Conservation (phyloP, 2,329 filamentous ascomycete genomes). For the Fusarium siculi region DNA sequence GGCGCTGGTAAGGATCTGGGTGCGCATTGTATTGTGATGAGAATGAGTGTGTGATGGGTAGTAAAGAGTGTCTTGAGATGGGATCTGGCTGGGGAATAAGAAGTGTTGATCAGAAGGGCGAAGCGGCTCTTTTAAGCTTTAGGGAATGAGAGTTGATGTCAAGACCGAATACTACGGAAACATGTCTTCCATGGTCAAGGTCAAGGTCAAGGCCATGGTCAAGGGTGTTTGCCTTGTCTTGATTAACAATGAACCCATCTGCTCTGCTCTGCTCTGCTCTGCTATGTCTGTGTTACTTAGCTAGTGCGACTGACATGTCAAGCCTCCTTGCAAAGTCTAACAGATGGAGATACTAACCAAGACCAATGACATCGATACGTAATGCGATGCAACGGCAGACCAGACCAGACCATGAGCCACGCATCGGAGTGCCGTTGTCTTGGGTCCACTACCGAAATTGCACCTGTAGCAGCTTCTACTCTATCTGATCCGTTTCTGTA, state of each 20-base stretch:
- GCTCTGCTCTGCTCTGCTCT: background rate
- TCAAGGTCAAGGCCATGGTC: background rate
- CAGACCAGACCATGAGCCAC: background rate
- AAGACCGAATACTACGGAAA: background rate
- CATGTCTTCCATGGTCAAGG: background rate
- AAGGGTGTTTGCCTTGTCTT: background rate
- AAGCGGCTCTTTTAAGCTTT: constrained; percentile 35
- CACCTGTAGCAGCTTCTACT: constrained; percentile 29
- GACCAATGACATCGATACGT: constrained; percentile 11
- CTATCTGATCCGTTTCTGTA: constrained; percentile 37
- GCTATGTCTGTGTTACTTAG: background rate
- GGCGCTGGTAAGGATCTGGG: constrained; percentile 39
- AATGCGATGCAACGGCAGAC: constrained; percentile 23
- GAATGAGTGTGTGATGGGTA: background rate
- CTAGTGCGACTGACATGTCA: background rate
- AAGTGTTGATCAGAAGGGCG: constrained; percentile 3
- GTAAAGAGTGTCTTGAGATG: constrained; percentile 18
- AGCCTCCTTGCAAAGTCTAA: constrained; percentile 15
- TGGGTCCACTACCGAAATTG: constrained; percentile 39
- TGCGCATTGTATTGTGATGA: constrained; percentile 38
- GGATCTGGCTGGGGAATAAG: background rate
- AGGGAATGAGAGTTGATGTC: background rate
- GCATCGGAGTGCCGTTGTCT: constrained; percentile 13
- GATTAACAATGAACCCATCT: background rate
- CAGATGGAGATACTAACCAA: background rate